phyloP scores from a whole-genome alignment of 768 basidiomycete genomes.

The Brasilioporus rufonigricans region DNA sequence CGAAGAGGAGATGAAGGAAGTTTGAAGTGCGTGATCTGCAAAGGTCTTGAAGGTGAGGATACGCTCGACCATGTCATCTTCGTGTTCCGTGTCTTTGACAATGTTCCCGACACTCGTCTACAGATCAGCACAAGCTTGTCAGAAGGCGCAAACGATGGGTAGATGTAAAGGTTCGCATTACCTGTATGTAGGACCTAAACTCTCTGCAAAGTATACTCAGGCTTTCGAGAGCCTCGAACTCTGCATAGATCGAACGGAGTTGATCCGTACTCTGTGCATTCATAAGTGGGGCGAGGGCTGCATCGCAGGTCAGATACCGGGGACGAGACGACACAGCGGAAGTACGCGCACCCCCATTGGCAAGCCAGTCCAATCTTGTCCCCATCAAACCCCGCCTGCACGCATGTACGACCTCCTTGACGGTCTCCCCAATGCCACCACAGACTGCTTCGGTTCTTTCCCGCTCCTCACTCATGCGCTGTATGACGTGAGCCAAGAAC shows the following conservation, averaged over 20 bases:
- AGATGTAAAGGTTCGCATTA: constrained; percentile 17
- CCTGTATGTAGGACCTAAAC: constrained; percentile 64
- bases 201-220: constrained; percentile 53
- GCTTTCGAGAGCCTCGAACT: constrained; percentile 59
- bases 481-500: constrained; percentile 51
- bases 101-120: constrained; percentile 61
- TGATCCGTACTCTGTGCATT: constrained; percentile 41
- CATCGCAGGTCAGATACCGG: constrained; percentile 9
- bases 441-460: constrained; percentile 52
- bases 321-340: constrained; percentile 35
- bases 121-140: not conserved
- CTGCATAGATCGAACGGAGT: constrained; percentile 53
- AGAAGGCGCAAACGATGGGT: not conserved
- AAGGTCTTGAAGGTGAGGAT: constrained; percentile 67
- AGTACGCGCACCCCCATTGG: constrained; percentile 36
- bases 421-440: constrained; percentile 43
- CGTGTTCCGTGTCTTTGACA: constrained; percentile 57
- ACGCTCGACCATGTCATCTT: constrained; percentile 76
- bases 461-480: constrained; percentile 54
- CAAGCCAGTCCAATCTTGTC: constrained; percentile 43
- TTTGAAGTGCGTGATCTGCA: constrained; percentile 47
- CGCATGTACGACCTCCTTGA: constrained; percentile 47
- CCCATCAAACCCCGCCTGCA: constrained; percentile 54
- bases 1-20: constrained; percentile 48
- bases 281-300: constrained; percentile 57